phyloP scores from a whole-genome alignment of 2,329 filamentous ascomycete species.

The Ascochyta lentis region DNA sequence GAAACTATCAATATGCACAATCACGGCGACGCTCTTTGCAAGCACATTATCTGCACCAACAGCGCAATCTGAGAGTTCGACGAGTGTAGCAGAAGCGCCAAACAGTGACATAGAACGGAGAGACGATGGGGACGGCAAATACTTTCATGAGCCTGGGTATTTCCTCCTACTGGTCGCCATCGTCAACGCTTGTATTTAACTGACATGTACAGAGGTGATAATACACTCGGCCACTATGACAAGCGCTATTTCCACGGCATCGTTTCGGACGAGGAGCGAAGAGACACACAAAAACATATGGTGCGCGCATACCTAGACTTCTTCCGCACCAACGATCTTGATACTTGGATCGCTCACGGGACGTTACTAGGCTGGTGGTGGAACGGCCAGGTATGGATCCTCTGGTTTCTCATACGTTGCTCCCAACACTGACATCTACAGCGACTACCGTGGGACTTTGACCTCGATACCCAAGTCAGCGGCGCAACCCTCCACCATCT shows the following conservation, averaged over 20 bases:
- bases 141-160: constrained; percentile 50
- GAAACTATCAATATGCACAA: constrained; percentile 35
- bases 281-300: constrained; percentile 71
- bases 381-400: constrained; percentile 66
- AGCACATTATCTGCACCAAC: constrained; percentile 31
- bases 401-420: neutral
- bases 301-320: constrained; percentile 76
- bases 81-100: neutral
- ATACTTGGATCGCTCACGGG: constrained; percentile 88
- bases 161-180: constrained; percentile 12
- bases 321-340: constrained; percentile 68
- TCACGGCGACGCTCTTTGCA: constrained; percentile 28
- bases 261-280: constrained; percentile 70
- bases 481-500: constrained; percentile 70
- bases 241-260: constrained; percentile 69
- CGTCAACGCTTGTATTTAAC: neutral
- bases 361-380: constrained; percentile 90
- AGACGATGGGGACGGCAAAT: constrained; percentile 38
- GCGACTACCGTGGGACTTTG: constrained; percentile 84
- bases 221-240: constrained; percentile 76
- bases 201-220: constrained; percentile 47
- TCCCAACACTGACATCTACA: constrained; percentile 42
- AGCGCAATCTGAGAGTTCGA: neutral
- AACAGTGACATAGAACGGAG: constrained; percentile 4
- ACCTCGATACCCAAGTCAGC: constrained; percentile 81